Conservation (phyloP, 2,329 filamentous ascomycete species). For the Plenodomus tracheiphilus region DNA sequence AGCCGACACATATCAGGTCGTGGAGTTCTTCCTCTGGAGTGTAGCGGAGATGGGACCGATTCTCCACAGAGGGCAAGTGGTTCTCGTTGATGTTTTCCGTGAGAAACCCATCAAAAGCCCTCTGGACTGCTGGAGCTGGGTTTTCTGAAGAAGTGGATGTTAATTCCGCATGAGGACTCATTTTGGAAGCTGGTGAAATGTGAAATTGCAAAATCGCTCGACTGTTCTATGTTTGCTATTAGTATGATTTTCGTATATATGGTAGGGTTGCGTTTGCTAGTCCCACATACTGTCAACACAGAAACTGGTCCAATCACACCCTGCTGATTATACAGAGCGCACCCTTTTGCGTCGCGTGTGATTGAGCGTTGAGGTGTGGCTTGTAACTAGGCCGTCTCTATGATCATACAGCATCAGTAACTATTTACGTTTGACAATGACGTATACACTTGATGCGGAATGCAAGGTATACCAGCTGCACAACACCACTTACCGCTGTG, state of each 20-base stretch:
- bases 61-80: conserved; percentile 32
- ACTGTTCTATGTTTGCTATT: background rate
- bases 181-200: conserved; percentile 7
- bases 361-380: background rate
- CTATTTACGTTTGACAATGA: conserved; percentile 12
- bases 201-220: background rate
- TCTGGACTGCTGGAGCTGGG: conserved; percentile 25
- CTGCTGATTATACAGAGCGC: background rate
- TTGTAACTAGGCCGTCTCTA: background rate
- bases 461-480: background rate
- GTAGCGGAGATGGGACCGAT: conserved; percentile 55
- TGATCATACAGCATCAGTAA: background rate
- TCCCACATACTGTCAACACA: background rate
- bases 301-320: background rate
- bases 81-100: conserved; percentile 31
- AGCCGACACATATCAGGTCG: conserved; percentile 88
- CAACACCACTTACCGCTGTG: background rate
- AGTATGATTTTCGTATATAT: conserved; percentile 1
- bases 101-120: conserved; percentile 34
- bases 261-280: background rate
- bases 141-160: conserved; percentile 18
- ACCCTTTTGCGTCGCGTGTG: background rate
- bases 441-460: conserved; percentile 21
- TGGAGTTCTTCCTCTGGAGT: conserved; percentile 66
- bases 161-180: conserved; percentile 43